Evolutionary conservation across 2,329 filamentous ascomycete genomes (phyloP), one percentile per base, ranked within the genome.

Genomic region (Botrytis deweyae): DNA sequence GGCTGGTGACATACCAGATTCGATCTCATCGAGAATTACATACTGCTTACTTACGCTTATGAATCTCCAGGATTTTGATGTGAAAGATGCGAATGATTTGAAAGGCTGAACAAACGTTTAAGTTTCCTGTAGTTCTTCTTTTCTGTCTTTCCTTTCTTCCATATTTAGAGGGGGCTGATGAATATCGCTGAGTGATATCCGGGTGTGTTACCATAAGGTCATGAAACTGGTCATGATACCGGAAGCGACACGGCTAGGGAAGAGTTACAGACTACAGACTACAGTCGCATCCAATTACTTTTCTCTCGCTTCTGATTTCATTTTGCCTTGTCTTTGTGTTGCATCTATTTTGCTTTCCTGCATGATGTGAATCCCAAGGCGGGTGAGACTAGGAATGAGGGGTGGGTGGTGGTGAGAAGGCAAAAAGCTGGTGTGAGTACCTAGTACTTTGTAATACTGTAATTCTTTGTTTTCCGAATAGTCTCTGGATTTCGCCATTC

Each of bases 1-100:
- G 63, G 63, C n/a, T 29, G 63, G 42, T 46, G 63, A 65, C 63
- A 46, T 29, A 4, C 55, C 49, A 75, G 63, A 72, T 42, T 46
- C 40, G 40, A 65, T 65, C 62, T 65, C 62, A 65, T 65, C 62
- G 62, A 29, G 40, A 33, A 74, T 58, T 66, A 64, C 29, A 29
- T 29, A 29, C 62, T 73, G 67, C 73, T 76, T 74, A 73, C 73
- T 76, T 74, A 70, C 71, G 68, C 73, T 72, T 70, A 52, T 72
- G 68, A 49, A 46, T 77, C 44, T 59, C 18, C 70, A 70, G 73
- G 70, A 61, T 68, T 73, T 44, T 68, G 63, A 62, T 40, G 18
- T 66, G 63, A 38, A 14, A 46, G 49, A 42, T 72, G 7, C 40
- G 36, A 46, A 9, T 38, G 20, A 6, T 22, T 20, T 22, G 46